Percentiles rank a stretch among this genome's conserved stretches.
Evolutionary conservation across 1,284 basidiomycete genomes (phyloP).

Genomic region (Moniliella sp.): DNA sequence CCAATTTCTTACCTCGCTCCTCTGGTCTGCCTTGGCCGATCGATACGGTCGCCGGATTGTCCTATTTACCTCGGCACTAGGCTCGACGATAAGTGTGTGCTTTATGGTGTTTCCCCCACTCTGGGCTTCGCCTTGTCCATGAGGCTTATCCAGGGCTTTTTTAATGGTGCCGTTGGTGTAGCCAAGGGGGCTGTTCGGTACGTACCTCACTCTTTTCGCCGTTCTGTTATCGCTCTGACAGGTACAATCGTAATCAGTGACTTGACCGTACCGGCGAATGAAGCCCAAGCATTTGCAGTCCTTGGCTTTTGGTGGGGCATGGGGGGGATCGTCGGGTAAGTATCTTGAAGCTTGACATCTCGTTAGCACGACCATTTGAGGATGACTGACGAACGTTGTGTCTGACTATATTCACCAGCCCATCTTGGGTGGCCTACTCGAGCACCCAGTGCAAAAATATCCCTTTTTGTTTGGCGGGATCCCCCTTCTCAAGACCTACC

Average conservation of each 20-base stretch:
- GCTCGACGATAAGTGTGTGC: conserved; percentile 54
- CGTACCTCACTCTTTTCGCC: too few relatives aligned
- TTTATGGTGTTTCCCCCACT: conserved; percentile 59
- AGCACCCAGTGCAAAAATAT: conserved; percentile 56
- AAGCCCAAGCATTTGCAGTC: conserved; percentile 76
- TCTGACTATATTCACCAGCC: conserved; percentile 47
- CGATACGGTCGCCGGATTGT: conserved; percentile 69
- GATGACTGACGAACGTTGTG: too few relatives aligned
- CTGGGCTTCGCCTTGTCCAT: conserved; percentile 52
- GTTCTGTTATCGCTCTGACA: too few relatives aligned
- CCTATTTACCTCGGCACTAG: conserved; percentile 60
- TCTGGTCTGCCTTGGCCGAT: conserved; percentile 79
- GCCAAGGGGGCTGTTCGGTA: conserved; percentile 58
- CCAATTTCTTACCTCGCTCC: conserved; percentile 59
- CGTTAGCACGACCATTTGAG: too few relatives aligned
- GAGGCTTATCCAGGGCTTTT: conserved; percentile 77
- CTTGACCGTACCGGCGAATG: conserved; percentile 70
- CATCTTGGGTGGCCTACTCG: conserved; percentile 46
- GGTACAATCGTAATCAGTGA: too few relatives aligned
- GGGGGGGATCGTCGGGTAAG: conserved; percentile 47
- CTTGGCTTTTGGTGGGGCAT: conserved; percentile 89
- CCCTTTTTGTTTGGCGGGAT: conserved; percentile 45
- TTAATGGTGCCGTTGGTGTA: conserved; percentile 80
- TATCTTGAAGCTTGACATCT: too few relatives aligned
- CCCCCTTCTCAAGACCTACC: conserved; percentile 54